Evolutionary conservation across 805 yeast genomes (phyloP).

Genomic region (Kuraishia hungarica): DNA sequence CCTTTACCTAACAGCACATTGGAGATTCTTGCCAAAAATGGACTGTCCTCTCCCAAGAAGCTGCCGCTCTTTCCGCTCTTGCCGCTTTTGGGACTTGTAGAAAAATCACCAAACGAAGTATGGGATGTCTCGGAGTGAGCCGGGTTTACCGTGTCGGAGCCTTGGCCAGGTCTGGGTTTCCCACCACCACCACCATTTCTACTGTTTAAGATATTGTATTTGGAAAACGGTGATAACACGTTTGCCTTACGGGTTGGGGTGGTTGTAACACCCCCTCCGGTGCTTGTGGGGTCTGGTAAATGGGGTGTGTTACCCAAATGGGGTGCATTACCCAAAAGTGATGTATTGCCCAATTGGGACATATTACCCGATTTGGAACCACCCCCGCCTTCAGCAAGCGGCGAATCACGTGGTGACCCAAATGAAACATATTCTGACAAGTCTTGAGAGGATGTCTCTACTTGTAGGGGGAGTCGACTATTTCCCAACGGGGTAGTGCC

Average conservation of each 20-base stretch:
- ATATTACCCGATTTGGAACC: not conserved
- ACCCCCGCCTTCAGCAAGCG: slow-evolving; percentile 9
- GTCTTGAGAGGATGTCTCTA: not conserved
- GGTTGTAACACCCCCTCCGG: no score
- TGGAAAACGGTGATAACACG: slow-evolving; percentile 13
- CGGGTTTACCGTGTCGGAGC: not conserved
- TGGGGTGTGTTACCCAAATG: slow-evolving; percentile 3
- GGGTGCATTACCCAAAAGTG: not conserved
- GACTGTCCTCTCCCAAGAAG: not conserved
- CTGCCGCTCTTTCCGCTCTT: not conserved
- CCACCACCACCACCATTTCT: no score
- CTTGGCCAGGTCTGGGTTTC: no score
- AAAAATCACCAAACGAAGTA: not conserved
- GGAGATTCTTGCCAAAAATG: not conserved
- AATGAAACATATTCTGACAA: slow-evolving; percentile 28
- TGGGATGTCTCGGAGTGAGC: not conserved
- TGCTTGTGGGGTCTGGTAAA: no score
- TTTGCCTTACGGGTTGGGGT: not conserved
- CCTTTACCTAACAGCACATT: not conserved
- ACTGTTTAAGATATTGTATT: not conserved
- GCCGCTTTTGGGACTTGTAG: not conserved
- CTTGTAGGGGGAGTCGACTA: not conserved
- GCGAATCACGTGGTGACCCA: slow-evolving; percentile 25
- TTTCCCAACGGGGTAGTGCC: no score
- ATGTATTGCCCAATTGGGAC: not conserved